Conservation (phyloP, 2,329 filamentous ascomycete genomes). For the Scytalidium sp. region DNA sequence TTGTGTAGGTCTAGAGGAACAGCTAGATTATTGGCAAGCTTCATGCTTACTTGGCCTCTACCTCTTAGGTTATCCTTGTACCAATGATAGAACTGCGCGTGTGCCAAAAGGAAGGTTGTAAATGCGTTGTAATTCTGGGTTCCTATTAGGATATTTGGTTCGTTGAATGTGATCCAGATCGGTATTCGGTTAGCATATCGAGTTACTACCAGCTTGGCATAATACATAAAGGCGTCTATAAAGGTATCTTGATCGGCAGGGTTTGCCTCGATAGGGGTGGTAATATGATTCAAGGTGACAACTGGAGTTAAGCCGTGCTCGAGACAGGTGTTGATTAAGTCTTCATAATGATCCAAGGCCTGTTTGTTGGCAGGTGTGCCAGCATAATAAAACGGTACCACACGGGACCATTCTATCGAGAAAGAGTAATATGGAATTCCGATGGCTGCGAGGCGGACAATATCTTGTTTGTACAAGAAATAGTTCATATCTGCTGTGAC, state of each 20-base stretch:
- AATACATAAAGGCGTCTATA: conserved; percentile 18
- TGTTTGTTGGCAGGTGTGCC: conserved; percentile 9
- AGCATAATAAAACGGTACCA: conserved; percentile 4
- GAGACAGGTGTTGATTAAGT: conserved; percentile 2
- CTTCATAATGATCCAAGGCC: conserved; percentile 10
- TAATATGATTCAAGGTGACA: background rate
- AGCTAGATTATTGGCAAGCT: conserved; percentile 37
- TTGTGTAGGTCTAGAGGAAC: conserved; percentile 38
- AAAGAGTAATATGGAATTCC: conserved; percentile 23
- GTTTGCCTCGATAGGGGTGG: background rate
- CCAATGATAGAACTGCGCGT: conserved; percentile 44
- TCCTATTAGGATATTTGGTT: conserved; percentile 25
- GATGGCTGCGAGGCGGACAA: conserved; percentile 29
- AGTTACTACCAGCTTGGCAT: conserved; percentile 33
- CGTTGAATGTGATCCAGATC: conserved; percentile 38
- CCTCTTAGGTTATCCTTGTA: conserved; percentile 50
- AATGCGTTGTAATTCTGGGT: background rate
- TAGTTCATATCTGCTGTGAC: conserved; percentile 42
- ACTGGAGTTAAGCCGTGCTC: background rate
- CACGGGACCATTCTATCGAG: conserved; percentile 25
- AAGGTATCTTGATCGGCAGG: background rate
- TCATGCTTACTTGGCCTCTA: conserved; percentile 31
- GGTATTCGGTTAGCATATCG: conserved; percentile 33
- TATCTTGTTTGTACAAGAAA: conserved; percentile 40
- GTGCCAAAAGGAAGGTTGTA: conserved; percentile 20